Percentiles rank a stretch among this genome's conserved stretches.
Conservation (phyloP, 2,329 filamentous ascomycete genomes). For the Cercospora zeina region DNA sequence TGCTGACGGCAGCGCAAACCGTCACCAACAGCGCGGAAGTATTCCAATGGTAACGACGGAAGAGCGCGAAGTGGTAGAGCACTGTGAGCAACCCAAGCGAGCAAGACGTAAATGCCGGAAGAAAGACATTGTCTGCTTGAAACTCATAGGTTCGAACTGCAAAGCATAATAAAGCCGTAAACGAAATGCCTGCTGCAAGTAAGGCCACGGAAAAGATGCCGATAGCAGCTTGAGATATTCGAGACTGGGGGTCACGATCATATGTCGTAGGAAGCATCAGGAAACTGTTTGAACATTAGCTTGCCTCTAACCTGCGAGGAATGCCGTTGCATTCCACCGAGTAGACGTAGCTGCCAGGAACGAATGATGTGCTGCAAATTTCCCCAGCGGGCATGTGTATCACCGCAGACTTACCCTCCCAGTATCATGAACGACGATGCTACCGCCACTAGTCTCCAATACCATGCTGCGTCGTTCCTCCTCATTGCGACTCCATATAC, state of each 20-base stretch:
- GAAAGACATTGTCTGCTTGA: conserved; percentile 51
- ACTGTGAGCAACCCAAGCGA: conserved; percentile 51
- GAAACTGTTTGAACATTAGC: conserved; percentile 43
- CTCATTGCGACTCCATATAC: conserved; percentile 32
- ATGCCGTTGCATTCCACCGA: not conserved
- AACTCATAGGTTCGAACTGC: conserved; percentile 50
- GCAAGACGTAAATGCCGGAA: conserved; percentile 48
- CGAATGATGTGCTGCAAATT: not conserved
- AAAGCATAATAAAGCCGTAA: conserved; percentile 52
- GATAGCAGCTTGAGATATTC: conserved; percentile 44
- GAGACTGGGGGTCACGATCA: conserved; percentile 43
- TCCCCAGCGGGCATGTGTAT: conserved; percentile 18
- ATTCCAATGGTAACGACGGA: conserved; percentile 46
- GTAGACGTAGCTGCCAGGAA: not conserved
- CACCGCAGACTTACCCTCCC: conserved; percentile 45
- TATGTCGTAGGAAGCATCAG: conserved; percentile 53
- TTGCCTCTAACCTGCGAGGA: not conserved
- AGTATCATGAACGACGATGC: conserved; percentile 51
- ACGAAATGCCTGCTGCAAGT: conserved; percentile 51
- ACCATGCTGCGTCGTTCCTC: conserved; percentile 44
- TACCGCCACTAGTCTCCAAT: conserved; percentile 50
- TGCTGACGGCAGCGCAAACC: conserved; percentile 43
- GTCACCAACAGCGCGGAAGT: conserved; percentile 48
- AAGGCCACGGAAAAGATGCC: conserved; percentile 51
- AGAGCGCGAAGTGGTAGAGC: conserved; percentile 51